Percentiles rank a stretch among this genome's conserved stretches.
Conservation (phyloP, 164 flowering plant genomes). For the Umbellularia californica region DNA sequence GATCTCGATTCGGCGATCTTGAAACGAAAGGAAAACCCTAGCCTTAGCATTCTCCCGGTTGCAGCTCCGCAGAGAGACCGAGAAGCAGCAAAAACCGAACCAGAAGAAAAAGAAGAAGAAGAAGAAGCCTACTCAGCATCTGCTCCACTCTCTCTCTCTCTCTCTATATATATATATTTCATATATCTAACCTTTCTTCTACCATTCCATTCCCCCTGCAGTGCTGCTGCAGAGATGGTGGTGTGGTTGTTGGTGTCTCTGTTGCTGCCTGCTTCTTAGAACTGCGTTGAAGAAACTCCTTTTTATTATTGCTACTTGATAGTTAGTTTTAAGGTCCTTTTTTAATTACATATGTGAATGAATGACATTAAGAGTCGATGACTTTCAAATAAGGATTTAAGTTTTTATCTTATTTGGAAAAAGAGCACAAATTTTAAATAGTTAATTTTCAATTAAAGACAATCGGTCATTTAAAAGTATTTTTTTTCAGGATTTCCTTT, state of each 20-base stretch:
- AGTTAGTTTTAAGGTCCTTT: too few relatives aligned
- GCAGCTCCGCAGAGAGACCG: neutral
- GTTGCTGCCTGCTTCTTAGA: neutral
- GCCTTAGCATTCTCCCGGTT: neutral
- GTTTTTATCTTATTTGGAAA: too few relatives aligned
- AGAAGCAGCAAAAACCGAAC: neutral
- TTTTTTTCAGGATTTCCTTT: too few relatives aligned
- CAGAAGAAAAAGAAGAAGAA: neutral
- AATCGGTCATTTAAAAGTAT: too few relatives aligned
- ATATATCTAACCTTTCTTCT: neutral
- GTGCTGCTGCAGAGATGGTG: neutral
- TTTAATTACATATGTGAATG: too few relatives aligned
- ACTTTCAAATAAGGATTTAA: too few relatives aligned
- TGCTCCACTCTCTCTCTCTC: neutral
- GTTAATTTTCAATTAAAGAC: too few relatives aligned
- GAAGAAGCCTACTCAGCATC: neutral
- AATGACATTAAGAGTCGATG: too few relatives aligned
- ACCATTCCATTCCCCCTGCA: neutral
- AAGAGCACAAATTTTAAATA: rapidly evolving
- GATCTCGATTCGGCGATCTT: neutral
- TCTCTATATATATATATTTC: too few relatives aligned
- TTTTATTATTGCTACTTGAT: too few relatives aligned
- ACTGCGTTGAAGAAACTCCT: too few relatives aligned
- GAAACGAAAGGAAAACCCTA: neutral
- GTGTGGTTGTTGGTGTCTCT: neutral